Evolutionary conservation across 1,284 basidiomycete species (phyloP).

Genomic region (Ustilago nuda): DNA sequence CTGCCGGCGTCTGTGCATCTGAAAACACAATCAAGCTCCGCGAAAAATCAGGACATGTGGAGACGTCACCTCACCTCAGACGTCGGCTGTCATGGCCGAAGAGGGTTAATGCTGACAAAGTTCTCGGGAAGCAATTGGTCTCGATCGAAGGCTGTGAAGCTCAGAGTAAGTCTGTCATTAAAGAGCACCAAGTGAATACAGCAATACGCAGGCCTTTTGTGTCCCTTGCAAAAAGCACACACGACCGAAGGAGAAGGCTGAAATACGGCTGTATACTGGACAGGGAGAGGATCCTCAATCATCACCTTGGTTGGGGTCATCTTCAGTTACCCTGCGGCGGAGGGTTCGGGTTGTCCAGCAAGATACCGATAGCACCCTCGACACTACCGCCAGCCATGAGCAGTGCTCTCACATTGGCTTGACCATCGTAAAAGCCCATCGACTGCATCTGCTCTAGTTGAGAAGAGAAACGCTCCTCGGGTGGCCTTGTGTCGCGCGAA

Average conservation of each 20-base stretch:
- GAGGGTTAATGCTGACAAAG: not conserved
- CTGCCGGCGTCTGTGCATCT: conserved; percentile 5
- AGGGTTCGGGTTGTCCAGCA: conserved; percentile 56
- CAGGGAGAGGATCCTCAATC: not conserved
- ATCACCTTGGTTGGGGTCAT: not conserved
- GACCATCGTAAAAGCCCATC: conserved; percentile 66
- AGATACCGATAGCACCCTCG: conserved; percentile 60
- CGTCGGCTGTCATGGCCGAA: not conserved
- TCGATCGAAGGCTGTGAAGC: no score
- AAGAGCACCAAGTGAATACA: not conserved
- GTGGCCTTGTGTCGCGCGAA: conserved; percentile 54
- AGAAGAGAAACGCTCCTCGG: conserved; percentile 64
- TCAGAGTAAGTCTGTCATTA: not conserved
- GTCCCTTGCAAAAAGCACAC: not conserved
- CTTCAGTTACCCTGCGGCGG: conserved; percentile 20
- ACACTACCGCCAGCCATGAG: conserved; percentile 64
- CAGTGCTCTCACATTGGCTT: conserved; percentile 62
- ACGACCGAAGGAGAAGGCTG: not conserved
- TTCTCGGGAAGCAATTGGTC: not conserved
- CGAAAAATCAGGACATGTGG: not conserved
- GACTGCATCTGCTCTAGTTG: conserved; percentile 66
- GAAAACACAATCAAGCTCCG: not conserved
- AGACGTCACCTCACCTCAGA: conserved; percentile 1
- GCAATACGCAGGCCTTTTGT: not conserved
- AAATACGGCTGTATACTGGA: not conserved